Conservation (phyloP, 805 yeast genomes). For the Hanseniaspora lindneri region DNA sequence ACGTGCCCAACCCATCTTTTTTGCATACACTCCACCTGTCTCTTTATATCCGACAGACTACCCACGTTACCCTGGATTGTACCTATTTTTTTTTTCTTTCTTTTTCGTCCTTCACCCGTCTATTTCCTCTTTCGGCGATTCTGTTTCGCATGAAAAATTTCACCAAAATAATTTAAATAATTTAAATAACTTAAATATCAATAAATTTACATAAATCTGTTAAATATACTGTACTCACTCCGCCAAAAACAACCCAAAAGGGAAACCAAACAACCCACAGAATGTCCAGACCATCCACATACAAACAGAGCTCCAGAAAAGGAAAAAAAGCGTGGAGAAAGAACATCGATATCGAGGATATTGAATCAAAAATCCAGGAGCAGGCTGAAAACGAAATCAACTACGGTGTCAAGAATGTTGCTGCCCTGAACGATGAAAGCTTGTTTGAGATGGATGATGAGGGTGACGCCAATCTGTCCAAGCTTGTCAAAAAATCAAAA, state of each 20-base stretch:
- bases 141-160: no score
- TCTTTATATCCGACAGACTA: no score
- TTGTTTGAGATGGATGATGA: conserved; percentile 49
- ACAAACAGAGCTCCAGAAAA: conserved; percentile 70
- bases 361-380: conserved; percentile 59
- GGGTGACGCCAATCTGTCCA: conserved; percentile 40
- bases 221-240: not conserved
- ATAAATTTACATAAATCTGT: not conserved
- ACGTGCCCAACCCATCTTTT: no score
- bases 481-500: conserved; percentile 32
- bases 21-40: no score
- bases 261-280: not conserved
- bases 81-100: no score
- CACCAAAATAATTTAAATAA: no score
- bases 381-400: conserved; percentile 45
- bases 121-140: not conserved
- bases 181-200: no score
- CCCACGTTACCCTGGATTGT: no score
- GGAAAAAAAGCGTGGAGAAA: conserved; percentile 95
- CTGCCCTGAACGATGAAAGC: conserved; percentile 22
- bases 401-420: conserved; percentile 27
- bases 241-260: not conserved
- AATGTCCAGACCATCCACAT: conserved; percentile 40
- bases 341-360: conserved; percentile 74
- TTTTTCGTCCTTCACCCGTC: not conserved